Conservation (phyloP, 148 eudicot species). For the Nepenthes gracilis region DNA sequence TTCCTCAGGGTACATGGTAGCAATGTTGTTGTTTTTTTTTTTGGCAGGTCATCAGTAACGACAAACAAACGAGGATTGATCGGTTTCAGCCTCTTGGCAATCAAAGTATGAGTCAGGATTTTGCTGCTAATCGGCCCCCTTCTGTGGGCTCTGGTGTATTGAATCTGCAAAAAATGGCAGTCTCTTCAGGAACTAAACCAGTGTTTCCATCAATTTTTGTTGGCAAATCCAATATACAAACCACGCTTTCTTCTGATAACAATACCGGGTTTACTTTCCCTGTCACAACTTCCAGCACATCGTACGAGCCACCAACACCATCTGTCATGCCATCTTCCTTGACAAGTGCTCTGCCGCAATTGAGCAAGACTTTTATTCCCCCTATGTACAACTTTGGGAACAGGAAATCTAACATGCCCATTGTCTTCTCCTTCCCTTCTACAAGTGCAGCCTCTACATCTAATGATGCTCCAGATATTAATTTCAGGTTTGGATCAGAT, state of each 20-base stretch:
- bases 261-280: conserved; percentile 60
- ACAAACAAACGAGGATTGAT: conserved; percentile 10
- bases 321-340: conserved; percentile 54
- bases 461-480: conserved; percentile 28
- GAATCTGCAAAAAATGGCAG: conserved; percentile 21
- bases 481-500: conserved; percentile 61
- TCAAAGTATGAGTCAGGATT: conserved; percentile 16
- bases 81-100: conserved; percentile 10
- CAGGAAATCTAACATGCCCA: conserved; percentile 33
- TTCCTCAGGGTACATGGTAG: no score
- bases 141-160: conserved; percentile 13
- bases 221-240: conserved; percentile 24
- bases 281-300: conserved; percentile 26
- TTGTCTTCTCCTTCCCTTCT: conserved; percentile 54
- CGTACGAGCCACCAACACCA: conserved; percentile 81
- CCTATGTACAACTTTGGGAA: conserved; percentile 43
- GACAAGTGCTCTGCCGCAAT: conserved; percentile 22
- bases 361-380: conserved; percentile 10
- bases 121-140: conserved; percentile 8
- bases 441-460: conserved; percentile 24
- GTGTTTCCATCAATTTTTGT: conserved; percentile 40
- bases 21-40: no score
- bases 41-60: conserved; percentile 12
- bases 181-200: conserved; percentile 22
- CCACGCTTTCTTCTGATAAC: conserved; percentile 21